Conservation (phyloP, 345 rosid species). For the Populus pruinosa region DNA sequence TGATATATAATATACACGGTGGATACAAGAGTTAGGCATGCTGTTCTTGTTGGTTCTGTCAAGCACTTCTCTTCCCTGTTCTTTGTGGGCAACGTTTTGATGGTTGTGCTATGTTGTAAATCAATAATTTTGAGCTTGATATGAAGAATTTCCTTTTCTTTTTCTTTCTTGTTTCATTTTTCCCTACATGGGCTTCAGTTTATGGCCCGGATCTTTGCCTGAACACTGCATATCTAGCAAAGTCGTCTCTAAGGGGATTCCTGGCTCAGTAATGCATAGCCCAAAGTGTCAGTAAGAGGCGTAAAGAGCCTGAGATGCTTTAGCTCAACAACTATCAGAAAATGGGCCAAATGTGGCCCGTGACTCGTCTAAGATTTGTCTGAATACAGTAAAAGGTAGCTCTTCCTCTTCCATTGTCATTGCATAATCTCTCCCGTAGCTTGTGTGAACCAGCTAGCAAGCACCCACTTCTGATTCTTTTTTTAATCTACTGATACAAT, state of each 20-base stretch:
- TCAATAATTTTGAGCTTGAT: background rate
- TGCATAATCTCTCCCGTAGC: background rate
- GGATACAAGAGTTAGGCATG: background rate
- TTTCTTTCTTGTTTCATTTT: no score
- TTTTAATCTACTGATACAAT: background rate
- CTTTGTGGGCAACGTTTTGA: background rate
- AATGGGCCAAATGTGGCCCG: background rate
- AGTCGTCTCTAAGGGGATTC: background rate
- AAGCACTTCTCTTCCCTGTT: background rate
- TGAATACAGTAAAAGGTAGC: background rate
- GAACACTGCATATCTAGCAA: background rate
- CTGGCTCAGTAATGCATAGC: background rate
- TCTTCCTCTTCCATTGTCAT: background rate
- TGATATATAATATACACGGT: background rate
- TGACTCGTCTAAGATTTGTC: background rate
- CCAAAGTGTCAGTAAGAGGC: background rate
- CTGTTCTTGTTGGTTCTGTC: background rate
- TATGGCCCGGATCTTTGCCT: background rate
- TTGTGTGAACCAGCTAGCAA: background rate
- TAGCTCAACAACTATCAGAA: background rate
- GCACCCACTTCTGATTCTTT: background rate
- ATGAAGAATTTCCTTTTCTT: background rate
- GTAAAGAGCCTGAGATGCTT: background rate
- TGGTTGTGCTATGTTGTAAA: background rate
- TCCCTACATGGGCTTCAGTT: background rate